Percentiles rank a stretch among this genome's conserved stretches.
Conservation (phyloP, 345 rosid species). For the Linum lewisii region DNA sequence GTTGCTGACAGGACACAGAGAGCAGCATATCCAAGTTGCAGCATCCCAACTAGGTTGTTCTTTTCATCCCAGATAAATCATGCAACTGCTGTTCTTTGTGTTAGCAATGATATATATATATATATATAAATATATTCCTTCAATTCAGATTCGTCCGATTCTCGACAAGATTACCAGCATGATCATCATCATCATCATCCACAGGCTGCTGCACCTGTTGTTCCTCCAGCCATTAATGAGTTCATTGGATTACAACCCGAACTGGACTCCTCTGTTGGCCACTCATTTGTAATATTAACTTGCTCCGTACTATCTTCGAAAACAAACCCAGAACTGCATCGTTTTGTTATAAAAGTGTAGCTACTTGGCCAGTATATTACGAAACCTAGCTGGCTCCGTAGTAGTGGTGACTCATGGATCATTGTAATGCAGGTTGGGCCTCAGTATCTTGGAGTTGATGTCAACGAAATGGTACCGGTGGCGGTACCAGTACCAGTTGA, state of each 20-base stretch:
- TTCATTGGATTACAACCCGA: background rate
- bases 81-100: background rate
- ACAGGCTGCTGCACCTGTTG: no score
- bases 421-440: no score
- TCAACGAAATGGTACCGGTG: background rate
- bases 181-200: background rate
- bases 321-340: no score
- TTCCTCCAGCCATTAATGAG: background rate
- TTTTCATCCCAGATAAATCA: background rate
- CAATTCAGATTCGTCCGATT: background rate
- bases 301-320: no score
- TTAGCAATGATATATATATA: background rate
- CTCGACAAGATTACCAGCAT: background rate
- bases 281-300: background rate
- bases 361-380: no score
- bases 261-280: background rate
- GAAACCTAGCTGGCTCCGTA: no score
- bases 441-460: background rate
- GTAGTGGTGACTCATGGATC: no score
- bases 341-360: no score
- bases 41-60: background rate
- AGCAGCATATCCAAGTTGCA: background rate
- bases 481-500: slow-evolving; percentile 34
- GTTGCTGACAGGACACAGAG: no score
- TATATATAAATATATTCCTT: no score